Percentiles rank a stretch among this genome's conserved stretches.
Conservation (phyloP, 169 alveolate species). For the Plasmodium fragile region DNA sequence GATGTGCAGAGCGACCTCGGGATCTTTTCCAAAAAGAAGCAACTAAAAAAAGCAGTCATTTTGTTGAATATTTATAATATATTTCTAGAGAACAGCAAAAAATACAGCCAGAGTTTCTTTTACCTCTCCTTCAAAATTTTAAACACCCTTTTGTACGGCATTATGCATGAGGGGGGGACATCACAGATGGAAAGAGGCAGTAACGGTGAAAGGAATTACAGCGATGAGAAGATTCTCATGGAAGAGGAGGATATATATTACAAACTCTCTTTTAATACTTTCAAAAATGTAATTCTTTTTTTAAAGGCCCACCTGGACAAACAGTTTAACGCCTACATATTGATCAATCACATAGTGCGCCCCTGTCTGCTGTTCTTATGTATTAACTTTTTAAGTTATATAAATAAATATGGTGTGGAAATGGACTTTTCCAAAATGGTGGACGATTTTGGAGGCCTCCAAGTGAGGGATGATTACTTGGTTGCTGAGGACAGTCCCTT, state of each 20-base stretch:
- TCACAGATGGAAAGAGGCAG: neutral
- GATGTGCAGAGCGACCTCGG: constrained; percentile 39
- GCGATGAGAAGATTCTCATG: neutral
- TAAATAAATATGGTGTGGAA: constrained; percentile 1
- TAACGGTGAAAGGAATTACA: neutral
- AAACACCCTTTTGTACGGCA: constrained; percentile 34
- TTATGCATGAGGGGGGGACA: constrained; percentile 5
- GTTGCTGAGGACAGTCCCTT: neutral
- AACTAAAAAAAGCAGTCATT: constrained; percentile 36
- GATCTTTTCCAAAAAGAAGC: constrained; percentile 43
- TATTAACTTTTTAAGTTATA: constrained; percentile 24
- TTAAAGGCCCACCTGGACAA: constrained; percentile 35
- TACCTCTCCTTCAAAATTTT: constrained; percentile 55
- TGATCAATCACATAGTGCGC: constrained; percentile 46
- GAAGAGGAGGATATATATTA: neutral
- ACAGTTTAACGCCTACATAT: constrained; percentile 61
- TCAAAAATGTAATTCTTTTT: constrained; percentile 39
- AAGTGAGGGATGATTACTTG: neutral
- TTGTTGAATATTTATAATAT: constrained; percentile 64
- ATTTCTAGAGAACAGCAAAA: constrained; percentile 46
- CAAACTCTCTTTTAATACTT: constrained; percentile 25
- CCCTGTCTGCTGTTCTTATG: constrained; percentile 45
- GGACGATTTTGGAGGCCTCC: neutral
- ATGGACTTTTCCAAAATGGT: constrained; percentile 5
- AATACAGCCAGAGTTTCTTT: constrained; percentile 56